Evolutionary conservation across 2,329 filamentous ascomycete genomes (phyloP).

Genomic region (Penicillium sp.): DNA sequence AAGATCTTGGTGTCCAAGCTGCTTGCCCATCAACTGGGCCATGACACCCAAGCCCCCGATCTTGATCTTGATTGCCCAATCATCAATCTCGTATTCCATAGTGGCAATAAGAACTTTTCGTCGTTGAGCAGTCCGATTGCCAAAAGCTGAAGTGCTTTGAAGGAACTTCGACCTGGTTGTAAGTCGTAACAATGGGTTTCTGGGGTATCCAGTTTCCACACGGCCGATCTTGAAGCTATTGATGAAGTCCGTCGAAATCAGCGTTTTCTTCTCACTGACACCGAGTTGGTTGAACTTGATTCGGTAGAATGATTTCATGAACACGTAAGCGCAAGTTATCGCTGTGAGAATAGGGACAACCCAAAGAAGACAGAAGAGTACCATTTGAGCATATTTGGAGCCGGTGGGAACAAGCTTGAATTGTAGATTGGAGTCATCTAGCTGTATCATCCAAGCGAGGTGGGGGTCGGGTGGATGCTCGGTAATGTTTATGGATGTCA

Average conservation of each 20-base stretch:
- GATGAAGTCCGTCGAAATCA: slow-evolving; percentile 39
- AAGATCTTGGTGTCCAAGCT: slow-evolving; percentile 63
- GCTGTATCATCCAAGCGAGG: slow-evolving; percentile 55
- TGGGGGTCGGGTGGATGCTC: slow-evolving; percentile 54
- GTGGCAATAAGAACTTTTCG: slow-evolving; percentile 66
- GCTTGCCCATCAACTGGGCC: slow-evolving; percentile 67
- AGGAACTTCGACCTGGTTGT: slow-evolving; percentile 39
- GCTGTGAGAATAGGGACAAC: slow-evolving; percentile 55
- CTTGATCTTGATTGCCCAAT: slow-evolving; percentile 70
- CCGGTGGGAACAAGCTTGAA: slow-evolving; percentile 56
- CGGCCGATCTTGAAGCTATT: slow-evolving; percentile 35
- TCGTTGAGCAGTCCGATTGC: slow-evolving; percentile 33
- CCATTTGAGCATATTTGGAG: slow-evolving; percentile 54
- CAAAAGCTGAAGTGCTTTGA: slow-evolving; percentile 38
- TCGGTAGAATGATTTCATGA: slow-evolving; percentile 62
- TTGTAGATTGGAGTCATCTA: slow-evolving; percentile 55
- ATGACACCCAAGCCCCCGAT: slow-evolving; percentile 70
- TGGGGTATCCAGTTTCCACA: slow-evolving; percentile 28
- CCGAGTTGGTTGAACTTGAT: slow-evolving; percentile 63
- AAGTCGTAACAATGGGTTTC: slow-evolving; percentile 37
- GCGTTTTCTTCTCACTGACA: slow-evolving; percentile 50
- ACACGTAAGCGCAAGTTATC: slow-evolving; percentile 53
- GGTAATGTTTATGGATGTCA: slow-evolving; percentile 60
- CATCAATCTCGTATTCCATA: slow-evolving; percentile 71
- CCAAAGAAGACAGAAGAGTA: slow-evolving; percentile 55